Evolutionary conservation across 1,284 basidiomycete species (phyloP).

Genomic region (Sporisorium exsertum): DNA sequence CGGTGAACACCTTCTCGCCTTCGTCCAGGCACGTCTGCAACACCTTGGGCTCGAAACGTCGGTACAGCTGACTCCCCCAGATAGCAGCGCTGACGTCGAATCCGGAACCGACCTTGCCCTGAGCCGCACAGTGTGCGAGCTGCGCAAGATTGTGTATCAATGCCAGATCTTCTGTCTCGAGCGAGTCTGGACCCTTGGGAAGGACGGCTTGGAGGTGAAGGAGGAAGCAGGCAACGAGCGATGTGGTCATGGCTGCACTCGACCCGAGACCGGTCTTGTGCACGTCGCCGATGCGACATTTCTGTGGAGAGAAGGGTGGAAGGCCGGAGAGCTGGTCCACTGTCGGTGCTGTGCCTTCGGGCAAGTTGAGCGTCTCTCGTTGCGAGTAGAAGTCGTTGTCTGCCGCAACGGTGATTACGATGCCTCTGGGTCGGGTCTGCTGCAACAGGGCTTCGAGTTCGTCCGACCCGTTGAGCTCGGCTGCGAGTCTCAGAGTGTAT

Average conservation of each 20-base stretch:
- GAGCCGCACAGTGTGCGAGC: constrained; percentile 93
- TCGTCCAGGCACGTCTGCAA: constrained; percentile 53
- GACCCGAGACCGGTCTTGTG: constrained; percentile 99
- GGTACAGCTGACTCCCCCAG: constrained; percentile 94
- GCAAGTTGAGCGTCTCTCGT: constrained; percentile 73
- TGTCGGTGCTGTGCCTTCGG: constrained; percentile 52
- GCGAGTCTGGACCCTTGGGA: constrained; percentile 15
- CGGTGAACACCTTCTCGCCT: constrained; percentile 44
- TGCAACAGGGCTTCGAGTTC: constrained; percentile 17
- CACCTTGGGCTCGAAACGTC: constrained; percentile 80
- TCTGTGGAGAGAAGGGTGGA: constrained; percentile 76
- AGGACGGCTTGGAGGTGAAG: constrained; percentile 77
- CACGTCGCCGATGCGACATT: constrained; percentile 76
- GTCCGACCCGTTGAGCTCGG: constrained; percentile 69
- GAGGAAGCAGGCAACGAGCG: constrained; percentile 86
- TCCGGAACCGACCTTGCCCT: constrained; percentile 97
- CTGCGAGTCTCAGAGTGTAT: constrained; percentile 77
- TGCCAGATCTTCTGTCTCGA: constrained; percentile 53
- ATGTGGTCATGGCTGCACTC: constrained; percentile 95
- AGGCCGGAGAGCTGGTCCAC: constrained; percentile 72
- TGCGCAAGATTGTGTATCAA: constrained; percentile 91
- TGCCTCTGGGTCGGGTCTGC: constrained; percentile 71
- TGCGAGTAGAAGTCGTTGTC: constrained; percentile 99
- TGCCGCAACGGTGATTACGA: constrained; percentile 83
- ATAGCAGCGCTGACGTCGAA: constrained; percentile 96